Percentiles rank a stretch among this genome's conserved stretches.
Evolutionary conservation across 139 green algal genomes (phyloP).

Genomic region (Volvox reticuliferus): DNA sequence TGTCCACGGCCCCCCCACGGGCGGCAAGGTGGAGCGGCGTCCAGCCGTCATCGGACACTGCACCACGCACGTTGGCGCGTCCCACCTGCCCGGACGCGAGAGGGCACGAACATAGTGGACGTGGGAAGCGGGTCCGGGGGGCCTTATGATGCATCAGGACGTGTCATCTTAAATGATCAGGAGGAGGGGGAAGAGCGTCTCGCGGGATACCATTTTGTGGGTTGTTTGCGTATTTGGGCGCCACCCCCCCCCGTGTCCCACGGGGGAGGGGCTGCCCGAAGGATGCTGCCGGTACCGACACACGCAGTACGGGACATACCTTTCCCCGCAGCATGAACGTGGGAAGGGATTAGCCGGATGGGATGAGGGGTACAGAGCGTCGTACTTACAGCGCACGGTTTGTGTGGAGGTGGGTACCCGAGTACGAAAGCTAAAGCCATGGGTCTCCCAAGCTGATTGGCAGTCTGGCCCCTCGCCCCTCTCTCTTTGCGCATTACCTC

Average conservation of each 20-base stretch:
- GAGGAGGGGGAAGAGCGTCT: not conserved
- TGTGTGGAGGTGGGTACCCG: too few relatives aligned
- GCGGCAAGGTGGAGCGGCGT: conserved; percentile 77
- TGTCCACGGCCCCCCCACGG: conserved; percentile 52
- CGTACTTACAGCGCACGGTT: too few relatives aligned
- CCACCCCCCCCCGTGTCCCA: too few relatives aligned
- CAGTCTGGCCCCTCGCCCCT: not conserved
- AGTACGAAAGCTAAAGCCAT: not conserved
- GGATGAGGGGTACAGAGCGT: not conserved
- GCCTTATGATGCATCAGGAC: not conserved
- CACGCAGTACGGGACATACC: too few relatives aligned
- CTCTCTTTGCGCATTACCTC: not conserved
- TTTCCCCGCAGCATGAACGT: too few relatives aligned
- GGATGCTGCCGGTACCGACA: too few relatives aligned
- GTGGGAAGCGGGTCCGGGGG: not conserved
- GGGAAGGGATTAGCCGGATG: not conserved
- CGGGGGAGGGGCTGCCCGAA: too few relatives aligned
- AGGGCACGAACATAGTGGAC: not conserved
- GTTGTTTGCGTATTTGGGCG: too few relatives aligned
- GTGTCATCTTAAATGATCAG: too few relatives aligned
- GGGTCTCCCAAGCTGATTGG: not conserved
- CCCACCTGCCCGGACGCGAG: conserved; percentile 43
- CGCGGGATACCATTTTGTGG: too few relatives aligned
- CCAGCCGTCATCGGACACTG: conserved; percentile 61
- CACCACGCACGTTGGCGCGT: conserved; percentile 41